These are phyloP conservation scores for Sphagnum tenellum DNA, from an alignment of 225 moss, liverwort and hornwort species.

Conservation along the genomic window DNA sequence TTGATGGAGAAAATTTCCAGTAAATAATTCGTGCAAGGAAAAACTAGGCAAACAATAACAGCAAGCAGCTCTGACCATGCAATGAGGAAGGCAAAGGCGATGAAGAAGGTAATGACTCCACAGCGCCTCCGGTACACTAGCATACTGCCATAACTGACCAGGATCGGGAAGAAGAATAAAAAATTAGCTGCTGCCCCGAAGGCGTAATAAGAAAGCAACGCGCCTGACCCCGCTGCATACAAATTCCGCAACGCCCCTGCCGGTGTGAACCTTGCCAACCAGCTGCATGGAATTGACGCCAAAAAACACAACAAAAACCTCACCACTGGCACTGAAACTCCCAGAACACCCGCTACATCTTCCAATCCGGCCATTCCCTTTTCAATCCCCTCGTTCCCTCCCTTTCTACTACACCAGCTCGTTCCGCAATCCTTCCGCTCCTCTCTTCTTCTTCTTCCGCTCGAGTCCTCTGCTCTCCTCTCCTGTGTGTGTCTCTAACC, in stretches of 20 bases:
- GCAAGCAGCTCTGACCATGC: conserved; percentile 24
- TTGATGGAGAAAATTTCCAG: too few relatives aligned
- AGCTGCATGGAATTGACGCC: conserved; percentile 62
- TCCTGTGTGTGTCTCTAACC: too few relatives aligned
- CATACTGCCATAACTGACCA: conserved; percentile 69
- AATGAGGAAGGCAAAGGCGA: conserved; percentile 65
- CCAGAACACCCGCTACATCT: conserved; percentile 44
- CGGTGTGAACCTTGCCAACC: conserved; percentile 26
- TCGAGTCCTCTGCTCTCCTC: too few relatives aligned
- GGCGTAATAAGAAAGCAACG: conserved; percentile 63
- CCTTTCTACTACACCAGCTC: not conserved
- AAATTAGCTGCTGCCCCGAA: conserved; percentile 64
- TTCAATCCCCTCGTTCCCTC: not conserved
- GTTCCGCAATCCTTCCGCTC: too few relatives aligned
- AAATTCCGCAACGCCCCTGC: conserved; percentile 42
- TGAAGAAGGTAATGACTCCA: conserved; percentile 43
- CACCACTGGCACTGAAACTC: conserved; percentile 68
- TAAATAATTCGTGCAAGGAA: too few relatives aligned
- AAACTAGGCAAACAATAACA: too few relatives aligned
- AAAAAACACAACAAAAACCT: conserved; percentile 64
- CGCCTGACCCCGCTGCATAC: conserved; percentile 65
- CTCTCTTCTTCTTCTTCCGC: too few relatives aligned
- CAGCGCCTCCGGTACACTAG: conserved; percentile 29
- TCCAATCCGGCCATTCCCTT: conserved; percentile 26
- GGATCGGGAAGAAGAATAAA: conserved; percentile 58